Evolutionary conservation across 2,329 filamentous ascomycete species (phyloP), one percentile per base, ranked within the genome.

Genomic region (Colletotrichum viniferum): DNA sequence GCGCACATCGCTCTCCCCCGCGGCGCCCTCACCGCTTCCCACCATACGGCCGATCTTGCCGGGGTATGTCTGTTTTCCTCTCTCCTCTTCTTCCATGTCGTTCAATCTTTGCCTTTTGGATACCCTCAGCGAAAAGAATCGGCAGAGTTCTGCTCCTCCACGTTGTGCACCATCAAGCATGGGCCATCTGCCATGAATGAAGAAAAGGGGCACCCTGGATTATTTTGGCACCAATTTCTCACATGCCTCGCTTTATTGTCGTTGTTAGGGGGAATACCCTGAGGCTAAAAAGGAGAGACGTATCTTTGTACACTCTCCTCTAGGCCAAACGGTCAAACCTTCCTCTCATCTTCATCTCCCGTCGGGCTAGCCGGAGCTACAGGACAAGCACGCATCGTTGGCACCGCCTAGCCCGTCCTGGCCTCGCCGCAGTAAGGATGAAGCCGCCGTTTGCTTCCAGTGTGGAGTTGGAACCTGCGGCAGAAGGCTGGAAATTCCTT

Each of bases 381-480:
- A 36, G 16, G 43, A 28, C 43, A 58, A 30, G 26, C 24, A 48
- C 68, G 30, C 30, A 34, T 36, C 32, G 32, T n/a, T 68, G 63
- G 28, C 43, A 26, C 10, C 63, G 69, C 58, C 36, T 64, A 43
- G 16, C 73, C 69, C 63, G 13, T 63, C 63, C 28, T 24, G 43
- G 63, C 56, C n/a, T 28, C 62, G 63, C 62, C 52, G 69, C 58
- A 67, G 38, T 30, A 68, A 73, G 38, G 69, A 30, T 71, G 56
- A 67, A 73, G 63, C 69, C 73, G 63, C 69, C 72, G 73, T 67
- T 43, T 56, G 38, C 62, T 65, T 72, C 61, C 73, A 62, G 24
- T 14, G 61, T 36, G 61, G 28, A 32, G 61, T 38, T 58, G 21
- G 36, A 52, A 26, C 67, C 28, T 60, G 72, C 55, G 36, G 52